These are phyloP conservation scores for Neltuma alba DNA, from an alignment of 306 rosid species.

Conservation along the genomic window DNA sequence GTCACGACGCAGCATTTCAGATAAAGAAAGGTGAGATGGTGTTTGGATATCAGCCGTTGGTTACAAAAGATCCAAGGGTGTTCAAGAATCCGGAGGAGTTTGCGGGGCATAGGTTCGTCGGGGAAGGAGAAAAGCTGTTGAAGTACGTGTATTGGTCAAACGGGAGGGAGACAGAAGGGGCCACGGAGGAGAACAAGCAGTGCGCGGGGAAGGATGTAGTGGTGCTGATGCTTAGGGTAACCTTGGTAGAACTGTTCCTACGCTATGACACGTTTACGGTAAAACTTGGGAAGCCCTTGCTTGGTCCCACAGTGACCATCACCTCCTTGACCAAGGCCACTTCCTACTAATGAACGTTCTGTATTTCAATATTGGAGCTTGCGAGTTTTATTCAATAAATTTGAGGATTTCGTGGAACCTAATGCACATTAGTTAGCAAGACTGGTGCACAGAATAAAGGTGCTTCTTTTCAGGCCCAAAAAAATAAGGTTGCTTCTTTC, in stretches of 20 bases:
- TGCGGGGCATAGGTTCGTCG: slow-evolving; percentile 34
- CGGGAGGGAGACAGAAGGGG: slow-evolving; percentile 43
- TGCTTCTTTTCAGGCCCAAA: no score
- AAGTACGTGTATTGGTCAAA: slow-evolving; percentile 39
- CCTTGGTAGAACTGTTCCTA: no score
- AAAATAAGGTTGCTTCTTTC: no score
- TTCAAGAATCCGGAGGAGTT: no score
- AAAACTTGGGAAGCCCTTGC: slow-evolving; percentile 34
- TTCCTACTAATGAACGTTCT: neutral
- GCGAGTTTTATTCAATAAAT: neutral
- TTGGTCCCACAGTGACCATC: slow-evolving; percentile 52
- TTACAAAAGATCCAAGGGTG: no score
- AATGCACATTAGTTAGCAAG: neutral
- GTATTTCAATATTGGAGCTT: neutral
- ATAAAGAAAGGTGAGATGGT: no score
- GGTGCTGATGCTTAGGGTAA: no score
- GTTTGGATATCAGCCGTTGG: no score
- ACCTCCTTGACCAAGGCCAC: slow-evolving; percentile 50
- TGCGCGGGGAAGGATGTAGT: slow-evolving; percentile 64
- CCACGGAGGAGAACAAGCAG: slow-evolving; percentile 61
- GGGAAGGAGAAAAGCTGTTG: slow-evolving; percentile 28
- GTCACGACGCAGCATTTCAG: no score
- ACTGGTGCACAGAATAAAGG: no score
- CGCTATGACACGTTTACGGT: slow-evolving; percentile 48
- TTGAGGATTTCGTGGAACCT: neutral